Percentiles rank a stretch among this genome's conserved stretches.
phyloP scores from a whole-genome alignment of 495 filamentous ascomycete genomes.

The Penicillium malachiteum region DNA sequence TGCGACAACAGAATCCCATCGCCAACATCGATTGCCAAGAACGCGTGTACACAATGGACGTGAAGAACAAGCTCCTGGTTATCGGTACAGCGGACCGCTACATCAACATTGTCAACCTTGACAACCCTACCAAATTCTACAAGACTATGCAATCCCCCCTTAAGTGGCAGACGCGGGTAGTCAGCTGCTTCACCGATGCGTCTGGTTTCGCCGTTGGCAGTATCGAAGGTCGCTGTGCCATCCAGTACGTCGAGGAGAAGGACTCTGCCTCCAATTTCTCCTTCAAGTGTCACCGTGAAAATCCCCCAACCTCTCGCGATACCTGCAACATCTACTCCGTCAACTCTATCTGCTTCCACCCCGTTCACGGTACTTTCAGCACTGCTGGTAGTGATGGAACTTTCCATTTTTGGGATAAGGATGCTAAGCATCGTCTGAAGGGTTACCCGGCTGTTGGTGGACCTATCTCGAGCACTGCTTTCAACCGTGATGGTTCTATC shows the following conservation, averaged over 20 bases:
- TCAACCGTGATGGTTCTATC: slow-evolving; percentile 73
- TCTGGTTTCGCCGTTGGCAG: slow-evolving; percentile 82
- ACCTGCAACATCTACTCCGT: slow-evolving; percentile 82
- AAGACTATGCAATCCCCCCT: slow-evolving; percentile 82
- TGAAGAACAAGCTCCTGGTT: slow-evolving; percentile 73
- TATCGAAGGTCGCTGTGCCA: slow-evolving; percentile 86
- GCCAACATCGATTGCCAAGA: slow-evolving; percentile 69
- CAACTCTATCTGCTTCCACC: slow-evolving; percentile 88
- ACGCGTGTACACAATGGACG: slow-evolving; percentile 85
- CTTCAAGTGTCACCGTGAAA: slow-evolving; percentile 90
- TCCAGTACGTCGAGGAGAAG: slow-evolving; percentile 87
- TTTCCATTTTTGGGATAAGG: slow-evolving; percentile 90
- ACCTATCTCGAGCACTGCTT: slow-evolving; percentile 73
- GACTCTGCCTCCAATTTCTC: slow-evolving; percentile 80
- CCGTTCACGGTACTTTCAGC: slow-evolving; percentile 82
- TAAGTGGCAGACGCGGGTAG: slow-evolving; percentile 83
- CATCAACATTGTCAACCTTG: slow-evolving; percentile 82
- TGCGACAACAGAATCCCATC: slow-evolving; percentile 64
- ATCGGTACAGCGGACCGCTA: slow-evolving; percentile 84
- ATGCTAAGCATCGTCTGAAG: slow-evolving; percentile 81
- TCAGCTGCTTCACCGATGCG: slow-evolving; percentile 82
- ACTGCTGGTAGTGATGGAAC: slow-evolving; percentile 88
- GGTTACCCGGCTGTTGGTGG: slow-evolving; percentile 83
- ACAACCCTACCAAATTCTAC: slow-evolving; percentile 73
- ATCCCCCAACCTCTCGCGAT: slow-evolving; percentile 59